Evolutionary conservation across 176 grass and related monocot genomes (phyloP).

Genomic region (Rhynchospora pubera): DNA sequence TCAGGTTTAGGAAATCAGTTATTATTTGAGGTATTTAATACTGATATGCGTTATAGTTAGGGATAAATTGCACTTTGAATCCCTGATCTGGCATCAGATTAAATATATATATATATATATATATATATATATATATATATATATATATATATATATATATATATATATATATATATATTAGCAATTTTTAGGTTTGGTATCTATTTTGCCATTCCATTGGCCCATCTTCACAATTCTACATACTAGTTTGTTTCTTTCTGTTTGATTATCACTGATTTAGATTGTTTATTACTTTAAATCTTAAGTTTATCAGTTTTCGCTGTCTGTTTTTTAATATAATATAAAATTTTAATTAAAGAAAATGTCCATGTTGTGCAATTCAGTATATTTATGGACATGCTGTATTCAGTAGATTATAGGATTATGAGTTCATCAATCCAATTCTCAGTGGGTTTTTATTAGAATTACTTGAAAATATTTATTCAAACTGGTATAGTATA

Average conservation of each 20-base stretch:
- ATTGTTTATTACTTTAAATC: not conserved
- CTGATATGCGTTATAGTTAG: not conserved
- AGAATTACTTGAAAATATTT: not conserved
- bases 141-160: no score
- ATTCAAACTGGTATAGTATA: not conserved
- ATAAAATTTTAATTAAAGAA: not conserved
- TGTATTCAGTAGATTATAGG: not conserved
- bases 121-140: no score
- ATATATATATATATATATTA: no score
- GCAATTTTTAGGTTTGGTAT: not conserved
- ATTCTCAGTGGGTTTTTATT: not conserved
- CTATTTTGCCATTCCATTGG: not conserved
- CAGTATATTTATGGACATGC: not conserved
- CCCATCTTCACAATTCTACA: not conserved
- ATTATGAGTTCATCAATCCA: not conserved
- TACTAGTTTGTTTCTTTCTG: not conserved
- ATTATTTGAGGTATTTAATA: not conserved
- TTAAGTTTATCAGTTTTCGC: not conserved
- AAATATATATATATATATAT: no score
- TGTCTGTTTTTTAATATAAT: not conserved
- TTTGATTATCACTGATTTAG: not conserved
- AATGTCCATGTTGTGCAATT: not conserved
- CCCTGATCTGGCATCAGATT: conserved; percentile 10
- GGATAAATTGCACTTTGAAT: not conserved
- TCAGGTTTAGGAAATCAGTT: not conserved